phyloP scores from a whole-genome alignment of 192 early-diverging fungal genomes.

The Coemansia sp. region DNA sequence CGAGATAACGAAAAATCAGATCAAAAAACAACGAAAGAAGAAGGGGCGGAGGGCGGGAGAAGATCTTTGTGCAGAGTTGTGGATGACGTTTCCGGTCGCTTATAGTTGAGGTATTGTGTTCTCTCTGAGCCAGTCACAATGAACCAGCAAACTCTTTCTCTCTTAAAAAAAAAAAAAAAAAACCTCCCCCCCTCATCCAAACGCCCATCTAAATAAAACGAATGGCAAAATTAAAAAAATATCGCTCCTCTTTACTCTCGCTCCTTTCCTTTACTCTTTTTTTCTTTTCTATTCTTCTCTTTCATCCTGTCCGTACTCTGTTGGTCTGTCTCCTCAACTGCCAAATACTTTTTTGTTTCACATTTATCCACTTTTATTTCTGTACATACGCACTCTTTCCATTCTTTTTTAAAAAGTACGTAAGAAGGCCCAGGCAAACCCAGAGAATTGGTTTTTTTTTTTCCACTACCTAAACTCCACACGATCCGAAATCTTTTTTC shows the following conservation, averaged over 20 bases:
- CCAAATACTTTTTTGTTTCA: background rate
- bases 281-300: background rate
- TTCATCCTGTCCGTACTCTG: too few species aligned
- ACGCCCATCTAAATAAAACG: too few species aligned
- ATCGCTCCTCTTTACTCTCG: background rate
- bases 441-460: background rate
- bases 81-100: background rate
- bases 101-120: background rate
- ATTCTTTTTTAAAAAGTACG: background rate
- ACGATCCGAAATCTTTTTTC: background rate
- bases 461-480: background rate
- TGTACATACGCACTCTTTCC: background rate
- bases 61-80: conserved; percentile 1
- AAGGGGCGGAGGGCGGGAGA: too few species aligned
- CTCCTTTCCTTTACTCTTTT: background rate
- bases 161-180: too few species aligned
- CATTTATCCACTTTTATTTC: background rate
- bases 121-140: background rate
- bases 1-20: too few species aligned
- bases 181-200: background rate
- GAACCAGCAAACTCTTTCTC: conserved; percentile 1
- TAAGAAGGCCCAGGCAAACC: background rate
- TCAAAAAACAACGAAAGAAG: background rate
- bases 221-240: background rate
- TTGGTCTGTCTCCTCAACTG: background rate